Base-by-base conservation (phyloP, 2,329 filamentous ascomycete genomes). In the Sphaerulina populicola region DNA sequence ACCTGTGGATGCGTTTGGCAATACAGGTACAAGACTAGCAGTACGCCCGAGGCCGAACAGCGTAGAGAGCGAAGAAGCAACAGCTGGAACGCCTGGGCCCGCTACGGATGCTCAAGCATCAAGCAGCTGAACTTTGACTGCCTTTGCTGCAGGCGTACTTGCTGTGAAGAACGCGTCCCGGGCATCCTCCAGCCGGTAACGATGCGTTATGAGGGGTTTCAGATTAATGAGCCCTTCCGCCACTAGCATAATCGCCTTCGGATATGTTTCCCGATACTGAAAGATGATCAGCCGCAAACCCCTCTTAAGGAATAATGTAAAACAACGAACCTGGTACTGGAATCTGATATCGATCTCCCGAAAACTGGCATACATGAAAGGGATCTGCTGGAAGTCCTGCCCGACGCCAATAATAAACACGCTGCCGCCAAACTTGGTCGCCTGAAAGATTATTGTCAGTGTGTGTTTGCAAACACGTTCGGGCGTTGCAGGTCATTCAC, bases 211-310 rank as follows among this genome's bases (percentile, higher is more conserved):
- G 29, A 70, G 55, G 36, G 66, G 67, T 52, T 70, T 69, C 48
- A 71, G 44, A 47, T 70, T 61, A 42, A 71, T 66, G 41, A 71
- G 50, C 0, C 69, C 68, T 40, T 68, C 65, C 4, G 62, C 62
- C 1, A 69, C 65, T 39, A 75, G 60, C 49, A 66, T 64, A 54
- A 75, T 66, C 0, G 70, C 72, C 45, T 64, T 72, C 7, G 69
- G 66, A 52, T 69, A 71, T 1, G 67, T 70, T 49, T 71, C 65
- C 36, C 64, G 61, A 51, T 71, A 71, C 23, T 23, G 35, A 12
- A 37, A 11, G 6, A 35, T 45, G 27, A 42, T 44, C 45, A 49
- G 42, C 47, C 42, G 35, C 27, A 29, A 14, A 31, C n/a, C 30
- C 30, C 21, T 35, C 21, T 35, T 10, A 21, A 23, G 15, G 18